Evolutionary conservation across 768 basidiomycete genomes (phyloP), one percentile per base, ranked within the genome.

Genomic region (Panus rudis): DNA sequence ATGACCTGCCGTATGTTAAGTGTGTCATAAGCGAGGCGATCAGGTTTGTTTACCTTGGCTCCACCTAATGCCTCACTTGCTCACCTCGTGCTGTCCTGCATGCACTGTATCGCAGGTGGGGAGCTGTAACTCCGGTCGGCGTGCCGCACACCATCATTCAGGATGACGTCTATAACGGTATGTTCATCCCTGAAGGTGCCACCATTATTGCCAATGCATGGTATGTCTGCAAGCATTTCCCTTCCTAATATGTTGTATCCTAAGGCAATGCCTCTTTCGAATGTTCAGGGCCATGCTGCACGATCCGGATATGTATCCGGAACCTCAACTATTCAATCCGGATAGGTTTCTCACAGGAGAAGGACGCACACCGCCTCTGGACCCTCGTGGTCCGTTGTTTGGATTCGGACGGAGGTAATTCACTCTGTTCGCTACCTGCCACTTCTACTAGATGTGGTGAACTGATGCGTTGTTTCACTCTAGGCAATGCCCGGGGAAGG

Each of bases 191-290:
- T 0, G 66, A 65, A 41, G 61, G 66, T 25, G 61, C 67, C 0
- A 62, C 65, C 16, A 40, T 72, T 1, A 52, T 72, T n/a, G 41
- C 67, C 22, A 71, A 72, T 48, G 61, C 62, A 53, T 70, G 65
- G 46, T 66, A 60, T 0, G 62, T 66, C 58, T 66, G 69, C 39
- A 17, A 35, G 33, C 16, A 7, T 20, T 30, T 16, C 28, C 16
- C 28, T 30, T 30, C 10, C 28, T 30, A 30, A 30, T 10, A 30
- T 30, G 16, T 30, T 30, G 28, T 30, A 10, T n/a, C n/a, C 28
- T 10, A 10, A 10, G 28, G n/a, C 10, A n/a, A 30, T 30, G 10
- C 28, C 10, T 30, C 10, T n/a, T 10, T n/a, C n/a, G 28, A 30
- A 30, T 30, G 28, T n/a, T 30, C 28, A 16, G 60, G 59, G 59